Evolutionary conservation across 768 basidiomycete species (phyloP).

Genomic region (Stropharia rugosoannulata): DNA sequence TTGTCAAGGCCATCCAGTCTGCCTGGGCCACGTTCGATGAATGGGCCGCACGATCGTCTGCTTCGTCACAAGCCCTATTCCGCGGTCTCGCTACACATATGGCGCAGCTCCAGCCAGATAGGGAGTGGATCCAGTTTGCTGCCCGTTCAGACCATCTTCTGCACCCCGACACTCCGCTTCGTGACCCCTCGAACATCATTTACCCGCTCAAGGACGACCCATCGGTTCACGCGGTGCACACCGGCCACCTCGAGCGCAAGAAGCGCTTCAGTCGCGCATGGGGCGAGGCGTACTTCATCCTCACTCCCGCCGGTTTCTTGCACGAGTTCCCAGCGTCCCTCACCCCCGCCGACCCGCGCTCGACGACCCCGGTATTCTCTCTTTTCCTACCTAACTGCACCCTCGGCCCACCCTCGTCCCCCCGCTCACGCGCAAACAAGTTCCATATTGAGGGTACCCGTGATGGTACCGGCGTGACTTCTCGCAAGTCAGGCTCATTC

Average conservation of each 20-base stretch:
- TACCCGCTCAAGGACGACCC: constrained; percentile 95
- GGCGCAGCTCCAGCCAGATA: constrained; percentile 77
- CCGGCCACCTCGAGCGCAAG: constrained; percentile 91
- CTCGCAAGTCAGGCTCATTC: constrained; percentile 47
- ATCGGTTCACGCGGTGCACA: constrained; percentile 80
- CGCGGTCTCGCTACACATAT: constrained; percentile 68
- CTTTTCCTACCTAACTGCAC: constrained; percentile 96
- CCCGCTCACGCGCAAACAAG: constrained; percentile 77
- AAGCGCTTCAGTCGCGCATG: constrained; percentile 90
- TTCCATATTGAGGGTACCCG: constrained; percentile 96
- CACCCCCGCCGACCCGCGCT: constrained; percentile 56
- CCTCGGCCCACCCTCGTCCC: constrained; percentile 82
- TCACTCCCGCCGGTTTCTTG: constrained; percentile 94
- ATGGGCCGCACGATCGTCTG: constrained; percentile 82
- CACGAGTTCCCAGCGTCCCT: constrained; percentile 80
- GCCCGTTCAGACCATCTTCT: constrained; percentile 92
- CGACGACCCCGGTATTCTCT: constrained; percentile 69
- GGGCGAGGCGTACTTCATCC: constrained; percentile 84
- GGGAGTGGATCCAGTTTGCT: constrained; percentile 96
- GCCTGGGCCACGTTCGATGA: constrained; percentile 98
- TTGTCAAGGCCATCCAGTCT: constrained; percentile 92
- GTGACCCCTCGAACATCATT: constrained; percentile 71
- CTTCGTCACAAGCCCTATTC: constrained; percentile 75
- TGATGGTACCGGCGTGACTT: constrained; percentile 71
- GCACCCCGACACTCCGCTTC: constrained; percentile 93